These are phyloP conservation scores for Inonotus obliquus DNA, from an alignment of 1,284 basidiomycete genomes.

Conservation along the genomic window DNA sequence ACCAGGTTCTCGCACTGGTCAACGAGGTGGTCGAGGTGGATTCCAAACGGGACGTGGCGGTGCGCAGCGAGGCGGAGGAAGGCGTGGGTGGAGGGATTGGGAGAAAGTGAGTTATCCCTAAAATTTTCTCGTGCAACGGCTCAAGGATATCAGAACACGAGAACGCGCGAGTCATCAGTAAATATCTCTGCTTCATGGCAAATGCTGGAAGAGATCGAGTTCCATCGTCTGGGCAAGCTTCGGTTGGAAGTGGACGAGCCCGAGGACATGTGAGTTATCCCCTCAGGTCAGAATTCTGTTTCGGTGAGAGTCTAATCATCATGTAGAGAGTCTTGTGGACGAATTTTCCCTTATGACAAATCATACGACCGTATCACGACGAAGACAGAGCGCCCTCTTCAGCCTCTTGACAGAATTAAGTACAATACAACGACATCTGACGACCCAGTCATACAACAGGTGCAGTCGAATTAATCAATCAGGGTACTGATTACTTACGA, in stretches of 20 bases:
- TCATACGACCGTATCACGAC: constrained; percentile 94
- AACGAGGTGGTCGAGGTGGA: constrained; percentile 45
- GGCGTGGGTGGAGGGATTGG: constrained; percentile 90
- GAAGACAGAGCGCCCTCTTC: constrained; percentile 86
- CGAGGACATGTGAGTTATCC: constrained; percentile 68
- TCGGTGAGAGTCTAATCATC: neutral
- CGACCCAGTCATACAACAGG: constrained; percentile 91
- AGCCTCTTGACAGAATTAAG: constrained; percentile 91
- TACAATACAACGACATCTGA: constrained; percentile 98
- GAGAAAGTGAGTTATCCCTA: constrained; percentile 63
- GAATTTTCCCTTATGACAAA: constrained; percentile 92
- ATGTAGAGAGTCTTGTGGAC: constrained; percentile 79
- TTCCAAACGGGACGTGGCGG: constrained; percentile 32
- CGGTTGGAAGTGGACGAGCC: constrained; percentile 89
- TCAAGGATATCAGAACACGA: constrained; percentile 57
- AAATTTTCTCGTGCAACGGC: constrained; percentile 5
- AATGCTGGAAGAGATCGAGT: constrained; percentile 97
- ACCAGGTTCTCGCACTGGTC: constrained; percentile 40
- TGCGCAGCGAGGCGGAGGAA: constrained; percentile 57
- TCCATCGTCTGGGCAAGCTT: constrained; percentile 88
- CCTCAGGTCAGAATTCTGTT: neutral
- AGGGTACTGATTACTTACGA: constrained; percentile 14
- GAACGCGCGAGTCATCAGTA: constrained; percentile 91
- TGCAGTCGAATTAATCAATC: constrained; percentile 29
- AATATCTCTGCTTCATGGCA: constrained; percentile 90